A percentile compares a stretch with the other conserved stretches of the same genome.
Evolutionary conservation across 2,329 filamentous ascomycete species (phyloP).

Genomic region (Coniochaeta prunicola): DNA sequence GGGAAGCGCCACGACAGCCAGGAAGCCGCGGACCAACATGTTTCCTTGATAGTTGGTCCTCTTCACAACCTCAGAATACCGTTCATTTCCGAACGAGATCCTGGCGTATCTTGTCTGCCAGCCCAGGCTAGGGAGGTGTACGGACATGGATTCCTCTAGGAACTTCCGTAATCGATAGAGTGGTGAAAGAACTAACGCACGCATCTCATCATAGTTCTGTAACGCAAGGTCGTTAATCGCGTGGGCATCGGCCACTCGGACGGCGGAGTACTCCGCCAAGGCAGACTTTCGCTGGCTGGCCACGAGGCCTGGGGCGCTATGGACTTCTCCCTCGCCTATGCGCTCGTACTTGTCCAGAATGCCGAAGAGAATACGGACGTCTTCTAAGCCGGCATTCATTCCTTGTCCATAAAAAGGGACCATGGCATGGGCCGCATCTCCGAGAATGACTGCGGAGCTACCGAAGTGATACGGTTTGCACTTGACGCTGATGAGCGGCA

Average conservation of each 20-base stretch:
- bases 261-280: slow-evolving; percentile 65
- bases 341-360: slow-evolving; percentile 61
- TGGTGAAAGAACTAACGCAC: slow-evolving; percentile 70
- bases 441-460: slow-evolving; percentile 73
- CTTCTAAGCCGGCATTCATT: slow-evolving; percentile 94
- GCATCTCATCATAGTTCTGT: slow-evolving; percentile 92
- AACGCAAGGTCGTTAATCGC: slow-evolving; percentile 90
- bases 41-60: slow-evolving; percentile 63
- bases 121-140: slow-evolving; percentile 68
- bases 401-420: slow-evolving; percentile 98
- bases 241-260: slow-evolving; percentile 71
- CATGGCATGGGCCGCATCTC: slow-evolving; percentile 95
- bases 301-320: slow-evolving; percentile 41
- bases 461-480: slow-evolving; percentile 80
- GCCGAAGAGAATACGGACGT: slow-evolving; percentile 81
- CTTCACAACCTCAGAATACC: slow-evolving; percentile 75
- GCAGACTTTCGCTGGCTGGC: slow-evolving; percentile 59
- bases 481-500: slow-evolving; percentile 90
- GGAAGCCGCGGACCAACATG: slow-evolving; percentile 42
- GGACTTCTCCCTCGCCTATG: slow-evolving; percentile 21
- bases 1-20: slow-evolving; percentile 20
- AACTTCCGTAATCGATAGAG: slow-evolving; percentile 76
- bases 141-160: slow-evolving; percentile 76
- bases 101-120: slow-evolving; percentile 91
- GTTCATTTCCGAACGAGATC: slow-evolving; percentile 88